Base-by-base conservation (phyloP, 1,139 yeast genomes). In the Magnusiomyces ingens region DNA sequence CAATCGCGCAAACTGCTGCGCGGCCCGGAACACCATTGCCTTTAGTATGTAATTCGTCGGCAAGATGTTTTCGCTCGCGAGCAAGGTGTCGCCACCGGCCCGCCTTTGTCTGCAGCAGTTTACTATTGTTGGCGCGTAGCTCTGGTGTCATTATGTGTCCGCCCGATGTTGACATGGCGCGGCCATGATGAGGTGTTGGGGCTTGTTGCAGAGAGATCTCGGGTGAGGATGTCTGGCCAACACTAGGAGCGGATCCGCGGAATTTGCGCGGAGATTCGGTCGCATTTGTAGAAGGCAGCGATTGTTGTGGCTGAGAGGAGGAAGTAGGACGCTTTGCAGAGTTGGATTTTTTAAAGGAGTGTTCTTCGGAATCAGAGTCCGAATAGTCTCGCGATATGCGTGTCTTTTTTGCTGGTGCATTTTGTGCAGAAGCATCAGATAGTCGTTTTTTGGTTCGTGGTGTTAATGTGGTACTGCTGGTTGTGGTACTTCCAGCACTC, bases 81-180 rank as follows among this genome's bases (percentile, higher is more conserved):
- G 70, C 74, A 13, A 59, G 61, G 37, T 62, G 64, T 15, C 63
- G 60, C 71, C 74, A 70, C 37, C 63, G 62, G 62, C 64, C 15
- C 29, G 52, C 46, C 48, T 62, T 60, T 42, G 59, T 56, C 36
- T 62, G 59, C 43, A 64, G 58, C 36, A 61, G 58, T 36, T 61
- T 58, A 53, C 59, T 56, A 32, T 61, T 55, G 49, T 56, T 58
- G 42, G 63, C 67, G 21, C 67, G 64, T 52, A 63, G 62, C 21
- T 61, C 63, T 15, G 52, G 50, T 56, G 57, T 32, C 18, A 37
- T 37, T 4, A n/a, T 37, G 5, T 37, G 41, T 37, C 18, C 41
- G 6, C 18, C 18, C 5, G 41, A n/a, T 37, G 15, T 37, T 37
- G 15, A 17, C 41, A 17, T 37, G 41, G 18, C 41, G 38, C n/a